A percentile compares a stretch with the other conserved stretches of the same genome.
phyloP scores from a whole-genome alignment of 2,329 filamentous ascomycete species.

The Helicocarpus griseus region DNA sequence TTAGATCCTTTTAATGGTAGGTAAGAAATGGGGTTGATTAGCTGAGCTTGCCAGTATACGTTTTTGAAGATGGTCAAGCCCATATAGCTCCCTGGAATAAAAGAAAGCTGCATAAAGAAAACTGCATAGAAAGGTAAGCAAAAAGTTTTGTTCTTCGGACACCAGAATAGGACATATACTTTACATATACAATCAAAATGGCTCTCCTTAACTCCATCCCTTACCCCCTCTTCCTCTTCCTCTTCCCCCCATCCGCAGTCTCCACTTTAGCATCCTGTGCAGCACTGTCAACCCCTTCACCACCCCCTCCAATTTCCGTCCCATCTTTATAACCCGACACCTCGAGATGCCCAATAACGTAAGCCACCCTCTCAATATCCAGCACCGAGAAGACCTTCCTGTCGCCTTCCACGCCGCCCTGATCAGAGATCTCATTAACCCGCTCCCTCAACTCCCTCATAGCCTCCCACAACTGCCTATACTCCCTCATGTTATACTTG shows the following conservation, averaged over 20 bases:
- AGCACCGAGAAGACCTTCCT: slow-evolving; percentile 16
- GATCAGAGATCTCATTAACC: slow-evolving; percentile 13
- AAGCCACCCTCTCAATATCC: slow-evolving; percentile 30
- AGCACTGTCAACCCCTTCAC: background rate
- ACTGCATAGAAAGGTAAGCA: too few relatives aligned
- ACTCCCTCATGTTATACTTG: slow-evolving; percentile 34
- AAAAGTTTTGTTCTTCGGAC: too few relatives aligned
- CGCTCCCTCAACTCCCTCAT: slow-evolving; percentile 15
- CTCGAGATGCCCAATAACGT: slow-evolving; percentile 27
- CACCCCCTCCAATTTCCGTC: background rate
- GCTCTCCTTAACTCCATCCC: too few relatives aligned
- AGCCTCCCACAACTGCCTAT: slow-evolving; percentile 24
- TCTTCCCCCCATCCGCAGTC: background rate
- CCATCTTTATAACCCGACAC: slow-evolving; percentile 16
- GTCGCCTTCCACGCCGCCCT: slow-evolving; percentile 1
- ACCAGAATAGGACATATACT: too few relatives aligned
- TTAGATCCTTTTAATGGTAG: too few relatives aligned
- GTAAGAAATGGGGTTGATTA: too few relatives aligned
- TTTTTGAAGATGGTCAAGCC: too few relatives aligned
- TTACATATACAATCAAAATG: too few relatives aligned
- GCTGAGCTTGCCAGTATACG: too few relatives aligned
- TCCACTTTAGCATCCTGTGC: background rate
- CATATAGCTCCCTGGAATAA: too few relatives aligned
- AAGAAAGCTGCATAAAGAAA: too few relatives aligned
- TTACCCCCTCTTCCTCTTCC: background rate